A percentile compares a stretch with the other conserved stretches of the same genome.
Conservation (phyloP, 2,329 filamentous ascomycete species). For the Stagonosporopsis rhizophila region DNA sequence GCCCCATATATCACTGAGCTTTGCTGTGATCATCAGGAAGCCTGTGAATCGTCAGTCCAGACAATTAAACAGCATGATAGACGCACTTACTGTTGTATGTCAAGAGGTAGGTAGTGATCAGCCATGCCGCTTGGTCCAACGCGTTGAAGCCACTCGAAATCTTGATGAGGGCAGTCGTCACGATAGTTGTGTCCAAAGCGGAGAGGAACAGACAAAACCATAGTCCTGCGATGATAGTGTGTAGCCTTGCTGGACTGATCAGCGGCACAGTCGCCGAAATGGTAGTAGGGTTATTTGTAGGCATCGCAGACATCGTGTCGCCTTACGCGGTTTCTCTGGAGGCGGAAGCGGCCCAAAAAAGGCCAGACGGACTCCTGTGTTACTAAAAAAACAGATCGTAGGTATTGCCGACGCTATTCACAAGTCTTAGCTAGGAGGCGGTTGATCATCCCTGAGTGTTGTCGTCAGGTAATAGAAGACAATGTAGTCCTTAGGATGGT, state of each 20-base stretch:
- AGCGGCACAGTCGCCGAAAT: constrained; percentile 21
- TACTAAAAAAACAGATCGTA: no score
- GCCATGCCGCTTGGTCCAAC: constrained; percentile 40
- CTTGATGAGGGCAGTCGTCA: constrained; percentile 42
- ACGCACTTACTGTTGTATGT: constrained; percentile 37
- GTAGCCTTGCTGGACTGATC: constrained; percentile 33
- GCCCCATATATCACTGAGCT: constrained; percentile 43
- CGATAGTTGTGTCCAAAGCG: constrained; percentile 43
- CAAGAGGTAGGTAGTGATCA: constrained; percentile 42
- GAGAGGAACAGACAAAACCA: constrained; percentile 46
- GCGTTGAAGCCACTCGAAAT: constrained; percentile 40
- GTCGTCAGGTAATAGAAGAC: no score
- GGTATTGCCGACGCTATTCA: no score
- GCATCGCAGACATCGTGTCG: background rate
- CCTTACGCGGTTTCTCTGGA: background rate
- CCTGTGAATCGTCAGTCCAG: constrained; percentile 19
- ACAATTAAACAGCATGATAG: background rate
- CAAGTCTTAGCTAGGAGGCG: no score
- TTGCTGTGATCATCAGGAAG: constrained; percentile 46
- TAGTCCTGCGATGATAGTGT: constrained; percentile 39
- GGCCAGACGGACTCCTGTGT: no score
- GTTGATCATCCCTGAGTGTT: no score
- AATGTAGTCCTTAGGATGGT: no score
- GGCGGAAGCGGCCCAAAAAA: no score
- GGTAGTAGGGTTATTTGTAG: background rate